phyloP scores from a whole-genome alignment of 768 basidiomycete genomes.

The Rhodocollybia butyracea region DNA sequence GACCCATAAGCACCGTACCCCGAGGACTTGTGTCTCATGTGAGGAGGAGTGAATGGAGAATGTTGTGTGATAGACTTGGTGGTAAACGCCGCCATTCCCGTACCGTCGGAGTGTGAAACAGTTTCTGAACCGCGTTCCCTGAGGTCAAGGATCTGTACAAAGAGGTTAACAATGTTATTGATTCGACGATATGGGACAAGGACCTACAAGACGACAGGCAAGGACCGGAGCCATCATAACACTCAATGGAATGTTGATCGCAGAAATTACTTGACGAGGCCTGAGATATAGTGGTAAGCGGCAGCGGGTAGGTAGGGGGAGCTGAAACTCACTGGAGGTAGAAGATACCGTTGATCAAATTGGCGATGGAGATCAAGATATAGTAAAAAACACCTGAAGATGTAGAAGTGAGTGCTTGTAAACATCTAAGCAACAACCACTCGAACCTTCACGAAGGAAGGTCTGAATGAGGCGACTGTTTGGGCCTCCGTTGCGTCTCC shows the following conservation, averaged over 20 bases:
- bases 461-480: constrained; percentile 81
- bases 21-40: constrained; percentile 37
- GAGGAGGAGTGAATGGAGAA: constrained; percentile 53
- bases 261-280: constrained; percentile 79
- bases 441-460: constrained; percentile 73
- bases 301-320: background rate
- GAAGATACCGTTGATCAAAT: constrained; percentile 82
- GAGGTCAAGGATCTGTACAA: constrained; percentile 70
- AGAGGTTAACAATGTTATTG: constrained; percentile 3
- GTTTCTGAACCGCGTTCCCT: constrained; percentile 81
- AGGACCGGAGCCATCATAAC: constrained; percentile 81
- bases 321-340: constrained; percentile 70
- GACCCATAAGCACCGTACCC: constrained; percentile 7
- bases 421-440: background rate
- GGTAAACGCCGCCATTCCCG: constrained; percentile 62
- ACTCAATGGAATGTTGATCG: constrained; percentile 80
- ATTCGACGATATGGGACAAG: background rate
- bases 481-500: constrained; percentile 69
- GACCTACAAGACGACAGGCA: constrained; percentile 68
- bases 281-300: constrained; percentile 30
- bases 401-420: background rate
- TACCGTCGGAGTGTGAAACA: constrained; percentile 70
- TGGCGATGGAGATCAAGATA: constrained; percentile 81
- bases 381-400: constrained; percentile 76
- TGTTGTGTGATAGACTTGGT: constrained; percentile 56